Conservation (phyloP, 2,329 filamentous ascomycete genomes). For the Microcyclosporella mali region DNA sequence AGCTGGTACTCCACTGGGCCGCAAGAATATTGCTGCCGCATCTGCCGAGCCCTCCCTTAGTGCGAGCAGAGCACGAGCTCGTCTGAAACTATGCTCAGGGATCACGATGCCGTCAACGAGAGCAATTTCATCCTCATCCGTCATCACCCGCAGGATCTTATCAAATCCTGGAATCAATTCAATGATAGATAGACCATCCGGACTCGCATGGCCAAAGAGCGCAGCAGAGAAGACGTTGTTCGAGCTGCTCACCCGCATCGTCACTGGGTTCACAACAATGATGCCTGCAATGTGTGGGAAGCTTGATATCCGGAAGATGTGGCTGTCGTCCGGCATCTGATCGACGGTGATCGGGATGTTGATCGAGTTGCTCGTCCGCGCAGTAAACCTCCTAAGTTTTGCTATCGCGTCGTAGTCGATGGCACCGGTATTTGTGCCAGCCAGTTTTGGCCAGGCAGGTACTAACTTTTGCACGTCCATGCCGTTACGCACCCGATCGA, state of each 20-base stretch:
- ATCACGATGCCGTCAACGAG: constrained; percentile 92
- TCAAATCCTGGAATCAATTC: constrained; percentile 83
- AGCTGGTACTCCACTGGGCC: constrained; percentile 76
- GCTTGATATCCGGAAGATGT: constrained; percentile 75
- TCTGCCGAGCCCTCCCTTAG: constrained; percentile 77
- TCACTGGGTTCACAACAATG: constrained; percentile 76
- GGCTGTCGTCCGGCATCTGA: constrained; percentile 58
- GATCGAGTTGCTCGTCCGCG: constrained; percentile 66
- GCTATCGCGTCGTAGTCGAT: constrained; percentile 72
- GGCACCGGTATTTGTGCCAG: constrained; percentile 63
- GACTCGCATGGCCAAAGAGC: constrained; percentile 80
- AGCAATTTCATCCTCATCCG: constrained; percentile 76
- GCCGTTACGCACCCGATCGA: constrained; percentile 58
- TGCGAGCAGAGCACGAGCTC: constrained; percentile 76
- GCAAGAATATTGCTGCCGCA: constrained; percentile 67
- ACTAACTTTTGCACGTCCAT: constrained; percentile 73
- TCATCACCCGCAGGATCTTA: constrained; percentile 71
- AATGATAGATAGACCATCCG: constrained; percentile 72
- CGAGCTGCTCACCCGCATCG: constrained; percentile 77
- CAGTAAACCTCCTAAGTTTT: constrained; percentile 74
- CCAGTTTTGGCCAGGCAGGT: constrained; percentile 72
- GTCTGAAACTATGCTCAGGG: constrained; percentile 89
- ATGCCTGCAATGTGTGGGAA: constrained; percentile 98
- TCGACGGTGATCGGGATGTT: constrained; percentile 81
- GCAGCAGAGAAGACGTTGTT: constrained; percentile 92